These are phyloP conservation scores for Adenanthera pavonina DNA, from an alignment of 306 rosid species.

Conservation along the genomic window DNA sequence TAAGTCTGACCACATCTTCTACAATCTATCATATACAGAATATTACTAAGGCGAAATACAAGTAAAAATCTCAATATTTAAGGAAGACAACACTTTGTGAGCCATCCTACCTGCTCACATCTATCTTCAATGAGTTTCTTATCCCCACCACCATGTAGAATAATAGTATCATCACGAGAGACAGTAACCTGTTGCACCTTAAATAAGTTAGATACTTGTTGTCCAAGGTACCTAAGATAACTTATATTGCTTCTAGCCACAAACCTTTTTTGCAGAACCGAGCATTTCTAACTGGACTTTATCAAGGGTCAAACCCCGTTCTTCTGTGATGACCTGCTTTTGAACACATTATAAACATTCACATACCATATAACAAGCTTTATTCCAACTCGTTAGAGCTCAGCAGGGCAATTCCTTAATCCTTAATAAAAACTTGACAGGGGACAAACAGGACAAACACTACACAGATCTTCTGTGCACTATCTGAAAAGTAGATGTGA, in stretches of 20 bases:
- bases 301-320: conserved; percentile 80
- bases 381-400: conserved; percentile 24
- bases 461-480: neutral
- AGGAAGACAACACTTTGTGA: neutral
- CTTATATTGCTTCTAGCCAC: conserved; percentile 40
- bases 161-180: conserved; percentile 80
- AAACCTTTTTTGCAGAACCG: conserved; percentile 88
- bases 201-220: conserved; percentile 30
- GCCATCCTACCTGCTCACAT: conserved; percentile 72
- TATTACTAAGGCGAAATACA: neutral
- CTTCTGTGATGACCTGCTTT: conserved; percentile 78
- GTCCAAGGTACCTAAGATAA: conserved; percentile 16
- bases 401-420: neutral
- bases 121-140: conserved; percentile 92
- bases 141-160: conserved; percentile 95
- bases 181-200: conserved; percentile 68
- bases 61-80: conserved; percentile 9
- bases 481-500: conserved; percentile 27
- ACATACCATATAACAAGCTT: conserved; percentile 18
- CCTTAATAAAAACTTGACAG: neutral
- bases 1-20: too few relatives aligned
- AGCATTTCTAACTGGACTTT: conserved; percentile 81
- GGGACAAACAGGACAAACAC: neutral
- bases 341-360: conserved; percentile 37
- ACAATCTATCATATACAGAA: neutral